phyloP scores from a whole-genome alignment of 306 rosid genomes.

The Bauhinia variegata region DNA sequence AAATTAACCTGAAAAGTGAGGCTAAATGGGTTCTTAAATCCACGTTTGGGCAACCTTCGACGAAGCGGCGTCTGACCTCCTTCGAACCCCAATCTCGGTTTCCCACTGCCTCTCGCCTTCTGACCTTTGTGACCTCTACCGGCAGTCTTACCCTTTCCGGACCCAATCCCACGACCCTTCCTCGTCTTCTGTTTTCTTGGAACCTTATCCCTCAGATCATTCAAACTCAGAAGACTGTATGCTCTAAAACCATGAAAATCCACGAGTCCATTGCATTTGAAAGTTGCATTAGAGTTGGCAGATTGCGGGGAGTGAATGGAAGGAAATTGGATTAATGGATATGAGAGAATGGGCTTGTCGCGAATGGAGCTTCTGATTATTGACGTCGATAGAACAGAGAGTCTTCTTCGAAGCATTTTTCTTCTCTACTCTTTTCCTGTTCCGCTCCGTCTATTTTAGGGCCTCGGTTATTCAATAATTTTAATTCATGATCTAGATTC shows the following conservation, averaged over 20 bases:
- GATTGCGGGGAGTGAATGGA: slow-evolving; percentile 32
- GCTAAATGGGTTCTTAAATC: slow-evolving; percentile 86
- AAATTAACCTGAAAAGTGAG: slow-evolving; percentile 80
- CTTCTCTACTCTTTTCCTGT: neutral
- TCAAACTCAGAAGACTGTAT: slow-evolving; percentile 84
- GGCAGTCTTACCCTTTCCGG: slow-evolving; percentile 98
- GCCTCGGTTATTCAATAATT: neutral
- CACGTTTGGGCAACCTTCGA: slow-evolving; percentile 88
- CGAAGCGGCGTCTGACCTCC: slow-evolving; percentile 98
- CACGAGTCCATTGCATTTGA: slow-evolving; percentile 12
- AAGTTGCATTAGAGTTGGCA: slow-evolving; percentile 4
- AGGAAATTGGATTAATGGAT: slow-evolving; percentile 30
- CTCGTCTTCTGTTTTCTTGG: slow-evolving; percentile 90
- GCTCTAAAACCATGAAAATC: slow-evolving; percentile 57
- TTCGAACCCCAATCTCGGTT: slow-evolving; percentile 88
- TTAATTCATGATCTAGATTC: slow-evolving; percentile 10
- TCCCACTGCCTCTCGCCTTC: slow-evolving; percentile 85
- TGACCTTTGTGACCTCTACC: slow-evolving; percentile 97
- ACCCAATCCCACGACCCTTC: slow-evolving; percentile 97
- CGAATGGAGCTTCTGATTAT: slow-evolving; percentile 37
- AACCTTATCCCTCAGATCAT: slow-evolving; percentile 77
- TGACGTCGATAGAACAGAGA: slow-evolving; percentile 42
- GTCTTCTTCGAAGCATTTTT: slow-evolving; percentile 52
- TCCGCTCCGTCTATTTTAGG: neutral
- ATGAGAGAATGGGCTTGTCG: slow-evolving; percentile 26